Base-by-base conservation (phyloP, 2,329 filamentous ascomycete species). In the Triangularia verruculosa region DNA sequence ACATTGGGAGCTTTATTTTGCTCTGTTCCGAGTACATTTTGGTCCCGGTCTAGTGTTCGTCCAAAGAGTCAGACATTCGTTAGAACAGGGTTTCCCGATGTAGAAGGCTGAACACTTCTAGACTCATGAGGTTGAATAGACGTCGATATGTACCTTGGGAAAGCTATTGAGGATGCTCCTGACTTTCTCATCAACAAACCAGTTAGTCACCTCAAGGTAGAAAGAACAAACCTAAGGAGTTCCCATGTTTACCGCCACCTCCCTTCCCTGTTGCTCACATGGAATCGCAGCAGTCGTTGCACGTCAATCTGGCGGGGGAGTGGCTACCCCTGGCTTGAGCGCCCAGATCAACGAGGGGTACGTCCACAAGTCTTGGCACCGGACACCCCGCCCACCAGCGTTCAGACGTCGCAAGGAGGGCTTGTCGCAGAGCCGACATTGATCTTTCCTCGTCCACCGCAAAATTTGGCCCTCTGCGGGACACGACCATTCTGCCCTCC, bases 381-480 rank as follows among this genome's bases (percentile, higher is more conserved):
- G 39, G 39, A 47, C 39, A 47, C 39, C 39, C 39, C 39, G 39
- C 39, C 39, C 39, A 47, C 17, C 39, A 47, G 39, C 39, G 39
- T 20, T n/a, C 39, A 47, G 39, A 47, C 39, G 39, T 20, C 39
- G 39, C 39, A 47, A 47, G n/a, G 39, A 47, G 39, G 25, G 58
- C 53, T 62, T 30, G 61, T 62, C 61, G 58, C 62, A 61, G 25
- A 17, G 43, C 54, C 58, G 61, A 58, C 56, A 55, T 60, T 63
- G 43, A 63, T 65, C 63, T 66, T 64, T 68, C 65, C 56, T 43
- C n/a, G 55, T 34, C 62, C 62, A 54, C 20, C 59, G 57, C 67
- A 61, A 64, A 67, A 30, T 65, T 60, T 47, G 59, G 63, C 57
- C 63, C 61, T 55, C 57, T 32, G 61, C 62, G 63, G 62, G 57